Conservation (phyloP, 1,284 basidiomycete genomes). For the Psilocybe mexicana region DNA sequence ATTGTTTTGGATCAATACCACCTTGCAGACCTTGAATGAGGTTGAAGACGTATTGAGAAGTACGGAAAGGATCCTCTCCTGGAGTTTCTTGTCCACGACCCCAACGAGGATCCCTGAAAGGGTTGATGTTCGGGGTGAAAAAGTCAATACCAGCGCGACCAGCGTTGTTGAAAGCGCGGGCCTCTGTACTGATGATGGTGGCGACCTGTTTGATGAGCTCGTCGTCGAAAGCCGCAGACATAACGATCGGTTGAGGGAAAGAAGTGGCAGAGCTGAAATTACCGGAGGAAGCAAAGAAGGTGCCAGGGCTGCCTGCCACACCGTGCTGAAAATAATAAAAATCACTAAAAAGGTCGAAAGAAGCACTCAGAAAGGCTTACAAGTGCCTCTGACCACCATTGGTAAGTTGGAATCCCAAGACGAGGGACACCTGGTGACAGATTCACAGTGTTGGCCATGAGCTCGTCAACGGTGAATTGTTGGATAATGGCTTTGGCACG, state of each 20-base stretch:
- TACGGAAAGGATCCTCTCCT: slow-evolving; percentile 57
- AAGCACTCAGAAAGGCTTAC: slow-evolving; percentile 25
- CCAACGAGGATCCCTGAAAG: slow-evolving; percentile 63
- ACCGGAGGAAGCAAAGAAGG: slow-evolving; percentile 47
- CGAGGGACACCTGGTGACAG: slow-evolving; percentile 50
- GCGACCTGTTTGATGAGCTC: slow-evolving; percentile 48
- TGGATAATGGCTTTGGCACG: slow-evolving; percentile 49
- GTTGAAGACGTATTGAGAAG: slow-evolving; percentile 53
- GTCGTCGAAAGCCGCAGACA: slow-evolving; percentile 86
- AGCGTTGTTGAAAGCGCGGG: slow-evolving; percentile 55
- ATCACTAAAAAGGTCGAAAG: not conserved
- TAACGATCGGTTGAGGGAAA: slow-evolving; percentile 79
- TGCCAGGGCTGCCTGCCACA: slow-evolving; percentile 51
- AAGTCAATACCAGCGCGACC: slow-evolving; percentile 52
- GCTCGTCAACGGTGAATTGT: slow-evolving; percentile 49
- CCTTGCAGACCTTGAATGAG: slow-evolving; percentile 57
- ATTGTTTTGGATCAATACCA: slow-evolving; percentile 50
- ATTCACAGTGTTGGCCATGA: slow-evolving; percentile 51
- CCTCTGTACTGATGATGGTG: slow-evolving; percentile 52
- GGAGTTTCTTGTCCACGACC: slow-evolving; percentile 62
- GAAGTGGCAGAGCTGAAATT: slow-evolving; percentile 57
- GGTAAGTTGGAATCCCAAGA: slow-evolving; percentile 50
- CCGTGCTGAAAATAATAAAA: slow-evolving; percentile 41
- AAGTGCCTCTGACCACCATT: slow-evolving; percentile 58
- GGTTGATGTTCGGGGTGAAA: slow-evolving; percentile 62